Base-by-base conservation (phyloP, 2,329 filamentous ascomycete species). In the Trichoderma hamatum region DNA sequence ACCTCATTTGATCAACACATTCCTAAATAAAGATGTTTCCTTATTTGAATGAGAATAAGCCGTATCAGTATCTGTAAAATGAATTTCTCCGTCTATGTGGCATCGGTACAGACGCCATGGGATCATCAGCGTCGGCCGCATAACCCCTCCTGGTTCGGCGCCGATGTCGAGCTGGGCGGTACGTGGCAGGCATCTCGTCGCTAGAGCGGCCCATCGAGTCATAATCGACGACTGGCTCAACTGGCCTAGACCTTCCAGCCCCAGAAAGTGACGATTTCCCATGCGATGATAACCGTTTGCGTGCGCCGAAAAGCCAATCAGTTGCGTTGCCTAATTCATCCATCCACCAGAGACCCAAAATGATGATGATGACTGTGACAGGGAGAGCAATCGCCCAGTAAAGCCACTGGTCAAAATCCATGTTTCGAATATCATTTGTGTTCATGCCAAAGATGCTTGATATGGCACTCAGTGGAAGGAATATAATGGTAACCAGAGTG, bases 371-470 rank as follows among this genome's bases (percentile, higher is more conserved):
- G 0, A 81, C 61, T 0, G 84, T 85, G 3, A 85, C 76, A 0
- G 83, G 83, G 13, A 86, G 67, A 2, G 84, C 82, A 0, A 81
- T 78, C 2, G 78, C 80, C 84, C 84, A 87, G 75, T 84, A 87
- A 3, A 82, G 72, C 81, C 83, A 84, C 75, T 86, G 83, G 3
- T 77, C 77, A 10, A 76, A 74, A n/a, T 82, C 76, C 80, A 85
- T 84, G 71, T 86, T 80, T 30, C 84, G 80, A 5, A 86, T 77
- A 72, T 86, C 84, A 60, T 75, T 76, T 4, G 83, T 84, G 73
- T 86, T 86, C 83, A 86, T 86, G 66, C 84, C 84, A 71, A 86
- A 84, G 68, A 85, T 81, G 72, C 81, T 82, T 13, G 83, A 81
- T 3, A 85, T 78, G 32, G 82, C 77, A 61, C 80, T 80, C 7